Evolutionary conservation across 208 protist genomes (phyloP).

Genomic region (Borovskyia barvae): DNA sequence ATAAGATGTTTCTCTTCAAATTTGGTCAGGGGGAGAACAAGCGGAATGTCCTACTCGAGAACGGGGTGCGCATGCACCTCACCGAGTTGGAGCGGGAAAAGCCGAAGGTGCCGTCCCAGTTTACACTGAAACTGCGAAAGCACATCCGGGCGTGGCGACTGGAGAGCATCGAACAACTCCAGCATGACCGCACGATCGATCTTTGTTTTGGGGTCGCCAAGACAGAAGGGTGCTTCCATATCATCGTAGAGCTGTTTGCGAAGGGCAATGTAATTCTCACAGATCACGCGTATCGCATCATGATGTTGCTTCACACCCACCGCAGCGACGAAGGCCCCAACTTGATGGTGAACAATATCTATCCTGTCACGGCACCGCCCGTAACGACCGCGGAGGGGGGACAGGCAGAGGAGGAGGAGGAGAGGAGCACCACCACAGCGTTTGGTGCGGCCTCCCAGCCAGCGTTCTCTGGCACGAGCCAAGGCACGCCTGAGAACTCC

Average conservation of each 20-base stretch:
- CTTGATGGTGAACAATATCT: slow-evolving; percentile 67
- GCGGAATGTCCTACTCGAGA: slow-evolving; percentile 89
- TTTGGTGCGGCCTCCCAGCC: not conserved
- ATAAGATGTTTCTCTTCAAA: slow-evolving; percentile 94
- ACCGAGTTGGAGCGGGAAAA: slow-evolving; percentile 92
- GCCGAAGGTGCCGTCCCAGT: slow-evolving; percentile 89
- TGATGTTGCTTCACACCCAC: slow-evolving; percentile 92
- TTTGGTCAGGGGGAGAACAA: slow-evolving; percentile 92
- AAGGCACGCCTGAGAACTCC: not conserved
- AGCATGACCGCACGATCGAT: slow-evolving; percentile 95
- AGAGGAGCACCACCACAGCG: too few species aligned
- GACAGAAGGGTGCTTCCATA: slow-evolving; percentile 73
- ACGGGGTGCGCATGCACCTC: slow-evolving; percentile 91
- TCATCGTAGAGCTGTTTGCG: slow-evolving; percentile 88
- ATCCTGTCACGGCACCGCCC: slow-evolving; percentile 48
- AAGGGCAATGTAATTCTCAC: slow-evolving; percentile 97
- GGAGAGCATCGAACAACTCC: slow-evolving; percentile 92
- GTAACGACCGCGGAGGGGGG: not conserved
- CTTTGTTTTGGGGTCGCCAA: slow-evolving; percentile 90
- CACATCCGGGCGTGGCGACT: slow-evolving; percentile 93
- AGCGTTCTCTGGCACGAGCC: not conserved
- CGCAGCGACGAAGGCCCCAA: slow-evolving; percentile 73
- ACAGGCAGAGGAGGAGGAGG: too few species aligned
- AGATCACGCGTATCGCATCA: slow-evolving; percentile 92
- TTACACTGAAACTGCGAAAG: slow-evolving; percentile 95